Conservation (phyloP, 2,329 filamentous ascomycete species). For the Gremmenia infestans region DNA sequence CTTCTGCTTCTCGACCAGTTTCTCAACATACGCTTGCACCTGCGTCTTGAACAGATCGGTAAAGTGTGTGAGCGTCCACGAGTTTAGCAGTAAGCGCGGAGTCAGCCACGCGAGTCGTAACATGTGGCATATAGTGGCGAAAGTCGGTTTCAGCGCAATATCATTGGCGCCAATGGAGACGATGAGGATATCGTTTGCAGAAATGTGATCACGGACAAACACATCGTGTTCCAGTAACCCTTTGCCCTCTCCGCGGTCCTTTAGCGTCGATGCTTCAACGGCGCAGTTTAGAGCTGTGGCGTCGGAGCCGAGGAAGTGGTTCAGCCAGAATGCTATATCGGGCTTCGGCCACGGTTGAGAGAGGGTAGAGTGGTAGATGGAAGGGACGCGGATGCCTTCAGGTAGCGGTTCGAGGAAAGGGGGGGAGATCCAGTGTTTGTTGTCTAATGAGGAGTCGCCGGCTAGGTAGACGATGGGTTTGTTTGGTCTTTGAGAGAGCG, state of each 20-base stretch:
- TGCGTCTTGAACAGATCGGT: conserved; percentile 13
- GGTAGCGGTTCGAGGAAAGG: conserved; percentile 9
- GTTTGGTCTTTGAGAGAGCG: conserved; percentile 5
- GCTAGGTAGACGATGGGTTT: conserved; percentile 15
- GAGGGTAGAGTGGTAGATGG: conserved; percentile 14
- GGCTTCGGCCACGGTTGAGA: conserved; percentile 13
- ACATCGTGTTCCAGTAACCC: conserved; percentile 11
- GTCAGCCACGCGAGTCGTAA: conserved; percentile 17
- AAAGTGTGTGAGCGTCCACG: conserved; percentile 12
- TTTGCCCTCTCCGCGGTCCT: conserved; percentile 2
- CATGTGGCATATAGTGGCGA: conserved; percentile 13
- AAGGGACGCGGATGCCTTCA: conserved; percentile 6
- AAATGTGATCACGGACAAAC: conserved; percentile 16
- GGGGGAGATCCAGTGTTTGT: conserved; percentile 17
- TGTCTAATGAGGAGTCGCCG: conserved; percentile 16
- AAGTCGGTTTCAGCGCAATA: conserved; percentile 15
- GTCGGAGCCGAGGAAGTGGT: conserved; percentile 12
- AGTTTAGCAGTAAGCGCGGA: conserved; percentile 7
- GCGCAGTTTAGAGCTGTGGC: conserved; percentile 14
- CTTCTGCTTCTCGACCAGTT: conserved; percentile 11
- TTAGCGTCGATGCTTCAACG: conserved; percentile 12
- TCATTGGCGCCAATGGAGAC: conserved; percentile 16
- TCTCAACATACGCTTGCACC: conserved; percentile 12
- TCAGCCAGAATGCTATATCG: conserved; percentile 18
- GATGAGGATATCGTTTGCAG: conserved; percentile 13